These are phyloP conservation scores for Ustilago cynodontis DNA, from an alignment of 1,284 basidiomycete species.

Conservation along the genomic window DNA sequence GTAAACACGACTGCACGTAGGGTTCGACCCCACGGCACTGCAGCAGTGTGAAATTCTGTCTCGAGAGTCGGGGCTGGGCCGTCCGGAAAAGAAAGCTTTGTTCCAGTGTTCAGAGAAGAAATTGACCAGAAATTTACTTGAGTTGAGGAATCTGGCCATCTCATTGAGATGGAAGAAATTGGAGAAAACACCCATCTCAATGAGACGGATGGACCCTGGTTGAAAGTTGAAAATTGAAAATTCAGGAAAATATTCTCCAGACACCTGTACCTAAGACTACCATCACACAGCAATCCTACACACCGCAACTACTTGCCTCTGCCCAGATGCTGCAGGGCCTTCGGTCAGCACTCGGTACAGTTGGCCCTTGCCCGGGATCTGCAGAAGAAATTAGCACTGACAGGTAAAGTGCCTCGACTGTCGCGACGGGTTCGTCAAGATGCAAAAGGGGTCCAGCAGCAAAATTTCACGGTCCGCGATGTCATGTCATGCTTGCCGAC, in stretches of 20 bases:
- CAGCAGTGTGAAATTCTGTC: background rate
- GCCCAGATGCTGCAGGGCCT: background rate
- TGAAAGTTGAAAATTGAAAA: too few relatives aligned
- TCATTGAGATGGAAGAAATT: too few relatives aligned
- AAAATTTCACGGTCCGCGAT: slow-evolving; percentile 10
- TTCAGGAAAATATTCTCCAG: too few relatives aligned
- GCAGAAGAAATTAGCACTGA: slow-evolving; percentile 1
- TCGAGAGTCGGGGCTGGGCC: background rate
- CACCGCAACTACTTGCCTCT: too few relatives aligned
- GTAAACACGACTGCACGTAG: slow-evolving; percentile 20
- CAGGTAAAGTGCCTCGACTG: background rate
- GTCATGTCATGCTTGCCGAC: slow-evolving; percentile 1
- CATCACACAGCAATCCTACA: too few relatives aligned
- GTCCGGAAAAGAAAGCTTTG: slow-evolving; percentile 3
- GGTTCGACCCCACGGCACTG: slow-evolving; percentile 18
- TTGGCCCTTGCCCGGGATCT: slow-evolving; percentile 9
- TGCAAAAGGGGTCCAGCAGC: slow-evolving; percentile 13
- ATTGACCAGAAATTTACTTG: background rate
- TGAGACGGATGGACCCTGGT: too few relatives aligned
- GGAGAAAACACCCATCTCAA: too few relatives aligned
- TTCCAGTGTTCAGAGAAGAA: background rate
- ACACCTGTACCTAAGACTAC: too few relatives aligned
- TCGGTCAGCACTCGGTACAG: slow-evolving; percentile 4
- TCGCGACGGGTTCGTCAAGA: background rate
- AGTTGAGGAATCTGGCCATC: too few relatives aligned